Evolutionary conservation across 148 eudicot genomes (phyloP).

Genomic region (Gaultheria prostrata): DNA sequence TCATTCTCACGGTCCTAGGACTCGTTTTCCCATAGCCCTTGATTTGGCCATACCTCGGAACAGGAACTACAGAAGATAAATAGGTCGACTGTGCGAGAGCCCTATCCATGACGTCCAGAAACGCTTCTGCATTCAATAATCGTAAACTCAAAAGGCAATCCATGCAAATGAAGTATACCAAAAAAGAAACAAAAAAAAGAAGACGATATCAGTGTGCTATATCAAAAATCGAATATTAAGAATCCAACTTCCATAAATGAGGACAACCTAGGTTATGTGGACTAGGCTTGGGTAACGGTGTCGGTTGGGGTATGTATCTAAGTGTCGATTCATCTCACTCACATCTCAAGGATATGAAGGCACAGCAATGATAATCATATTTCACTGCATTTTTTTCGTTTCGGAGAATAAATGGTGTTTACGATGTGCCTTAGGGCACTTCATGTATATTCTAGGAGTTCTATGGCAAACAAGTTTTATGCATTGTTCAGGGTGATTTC

Average conservation of each 20-base stretch:
- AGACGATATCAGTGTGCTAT: neutral
- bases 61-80: conserved; percentile 51
- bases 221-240: neutral
- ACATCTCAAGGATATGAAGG: neutral
- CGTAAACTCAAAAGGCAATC: neutral
- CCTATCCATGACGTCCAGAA: conserved; percentile 64
- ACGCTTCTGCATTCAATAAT: conserved; percentile 29
- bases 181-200: neutral
- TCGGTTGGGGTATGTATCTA: neutral
- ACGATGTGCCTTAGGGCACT: neutral
- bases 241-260: neutral
- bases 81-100: conserved; percentile 65
- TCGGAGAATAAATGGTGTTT: neutral
- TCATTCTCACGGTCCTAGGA: conserved; percentile 38
- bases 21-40: conserved; percentile 49
- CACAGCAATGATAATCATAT: neutral
- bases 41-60: conserved; percentile 41
- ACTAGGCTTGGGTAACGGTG: neutral
- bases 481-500: neutral
- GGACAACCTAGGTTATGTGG: neutral
- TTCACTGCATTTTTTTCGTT: neutral
- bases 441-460: neutral
- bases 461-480: neutral
- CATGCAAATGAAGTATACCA: neutral
- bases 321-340: neutral